phyloP scores from a whole-genome alignment of 768 basidiomycete genomes.

The Mycena leptocephala region DNA sequence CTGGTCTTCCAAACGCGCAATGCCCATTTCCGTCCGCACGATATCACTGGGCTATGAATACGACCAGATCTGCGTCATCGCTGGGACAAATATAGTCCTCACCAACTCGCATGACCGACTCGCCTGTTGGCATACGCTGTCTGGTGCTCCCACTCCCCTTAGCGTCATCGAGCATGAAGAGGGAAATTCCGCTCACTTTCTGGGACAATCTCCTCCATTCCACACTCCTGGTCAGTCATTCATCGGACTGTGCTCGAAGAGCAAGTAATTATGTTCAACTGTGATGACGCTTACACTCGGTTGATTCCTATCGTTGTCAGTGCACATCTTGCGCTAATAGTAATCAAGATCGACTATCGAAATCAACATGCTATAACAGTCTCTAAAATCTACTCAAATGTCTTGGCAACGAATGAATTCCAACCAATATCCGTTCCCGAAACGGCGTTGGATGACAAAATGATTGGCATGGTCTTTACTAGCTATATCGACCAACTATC shows the following conservation, averaged over 20 bases:
- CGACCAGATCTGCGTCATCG: background rate
- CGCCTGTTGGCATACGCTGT: slow-evolving; percentile 1
- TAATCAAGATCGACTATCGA: background rate
- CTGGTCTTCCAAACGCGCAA: slow-evolving; percentile 9
- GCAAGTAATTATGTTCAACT: background rate
- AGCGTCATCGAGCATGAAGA: background rate
- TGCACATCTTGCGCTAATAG: background rate
- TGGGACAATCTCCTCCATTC: slow-evolving; percentile 1
- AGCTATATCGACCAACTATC: background rate
- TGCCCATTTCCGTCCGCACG: background rate
- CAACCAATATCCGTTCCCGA: background rate
- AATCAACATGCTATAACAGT: background rate
- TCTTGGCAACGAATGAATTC: background rate
- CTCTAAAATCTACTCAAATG: background rate
- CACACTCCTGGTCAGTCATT: background rate
- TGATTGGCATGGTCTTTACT: slow-evolving; percentile 1
- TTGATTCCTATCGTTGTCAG: background rate
- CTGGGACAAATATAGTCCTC: slow-evolving; percentile 15
- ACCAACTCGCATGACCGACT: background rate
- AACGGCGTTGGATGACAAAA: background rate
- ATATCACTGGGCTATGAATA: background rate
- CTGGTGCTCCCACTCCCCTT: background rate
- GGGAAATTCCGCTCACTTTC: background rate
- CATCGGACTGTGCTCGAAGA: background rate
- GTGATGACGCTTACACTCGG: background rate